These are phyloP conservation scores for Dactylis glomerata DNA, from an alignment of 176 grass and related monocot genomes.

Conservation along the genomic window DNA sequence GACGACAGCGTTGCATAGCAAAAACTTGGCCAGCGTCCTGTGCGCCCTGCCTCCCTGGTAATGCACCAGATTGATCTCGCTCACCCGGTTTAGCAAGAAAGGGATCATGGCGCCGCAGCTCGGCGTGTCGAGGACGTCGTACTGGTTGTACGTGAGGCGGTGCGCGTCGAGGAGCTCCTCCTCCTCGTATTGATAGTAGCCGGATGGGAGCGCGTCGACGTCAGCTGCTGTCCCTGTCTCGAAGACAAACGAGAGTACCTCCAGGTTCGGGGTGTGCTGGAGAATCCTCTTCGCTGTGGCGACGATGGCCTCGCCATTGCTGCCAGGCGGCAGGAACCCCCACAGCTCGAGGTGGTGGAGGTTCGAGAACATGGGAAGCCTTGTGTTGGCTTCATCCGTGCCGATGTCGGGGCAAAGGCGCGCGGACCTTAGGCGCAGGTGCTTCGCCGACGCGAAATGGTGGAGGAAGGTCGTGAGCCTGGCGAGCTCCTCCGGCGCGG, in stretches of 20 bases:
- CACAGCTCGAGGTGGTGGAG: constrained; percentile 20
- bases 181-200: neutral
- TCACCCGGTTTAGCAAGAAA: neutral
- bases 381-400: too few species aligned
- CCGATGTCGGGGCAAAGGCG: neutral
- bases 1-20: neutral
- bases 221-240: neutral
- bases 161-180: neutral
- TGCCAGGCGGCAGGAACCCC: neutral
- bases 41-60: neutral
- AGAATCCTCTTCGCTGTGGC: neutral
- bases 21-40: constrained; percentile 10
- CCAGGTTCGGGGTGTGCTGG: neutral
- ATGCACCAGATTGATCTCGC: constrained; percentile 20
- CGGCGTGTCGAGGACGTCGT: neutral
- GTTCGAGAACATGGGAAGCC: neutral
- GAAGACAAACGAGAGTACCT: constrained; percentile 11
- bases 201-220: neutral
- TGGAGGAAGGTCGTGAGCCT: neutral
- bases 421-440: neutral
- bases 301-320: neutral
- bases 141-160: neutral
- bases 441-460: neutral
- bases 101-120: neutral
- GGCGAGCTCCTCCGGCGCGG: neutral